Conservation (phyloP, 129 eudicot genomes). For the Chrysanthemum lavandulifolium region DNA sequence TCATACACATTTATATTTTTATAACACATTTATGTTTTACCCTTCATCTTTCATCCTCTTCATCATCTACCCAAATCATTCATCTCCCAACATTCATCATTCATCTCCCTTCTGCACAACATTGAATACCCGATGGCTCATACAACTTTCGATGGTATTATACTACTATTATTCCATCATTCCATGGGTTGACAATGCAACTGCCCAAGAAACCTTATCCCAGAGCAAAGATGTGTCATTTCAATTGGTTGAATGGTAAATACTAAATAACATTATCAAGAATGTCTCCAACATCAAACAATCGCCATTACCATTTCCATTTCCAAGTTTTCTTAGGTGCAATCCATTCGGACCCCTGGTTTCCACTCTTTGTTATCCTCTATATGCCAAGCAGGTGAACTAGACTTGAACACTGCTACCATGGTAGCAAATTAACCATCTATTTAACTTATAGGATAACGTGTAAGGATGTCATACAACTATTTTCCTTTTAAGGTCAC, state of each 20-base stretch:
- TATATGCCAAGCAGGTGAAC: conserved; percentile 56
- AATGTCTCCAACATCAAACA: conserved; percentile 46
- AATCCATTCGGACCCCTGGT: conserved; percentile 82
- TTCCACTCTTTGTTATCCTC: conserved; percentile 73
- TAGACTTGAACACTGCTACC: conserved; percentile 56
- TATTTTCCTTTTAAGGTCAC: background rate
- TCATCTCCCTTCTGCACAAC: no score
- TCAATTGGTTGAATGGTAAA: conserved; percentile 46
- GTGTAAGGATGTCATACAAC: no score
- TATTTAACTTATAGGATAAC: background rate
- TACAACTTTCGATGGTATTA: conserved; percentile 69
- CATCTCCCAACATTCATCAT: no score
- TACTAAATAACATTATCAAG: conserved; percentile 46
- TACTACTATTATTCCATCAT: conserved; percentile 62
- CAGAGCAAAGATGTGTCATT: conserved; percentile 64
- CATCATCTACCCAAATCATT: no score
- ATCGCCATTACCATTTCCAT: conserved; percentile 27
- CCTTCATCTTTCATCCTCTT: no score
- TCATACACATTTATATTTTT: no score
- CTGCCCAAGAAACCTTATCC: conserved; percentile 57
- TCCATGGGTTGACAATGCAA: conserved; percentile 57
- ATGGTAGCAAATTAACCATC: conserved; percentile 37
- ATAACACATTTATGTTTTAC: no score
- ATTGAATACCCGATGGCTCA: conserved; percentile 65
- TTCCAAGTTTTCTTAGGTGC: conserved; percentile 38